Conservation (phyloP, 148 eudicot genomes). For the Rhododendron molle region DNA sequence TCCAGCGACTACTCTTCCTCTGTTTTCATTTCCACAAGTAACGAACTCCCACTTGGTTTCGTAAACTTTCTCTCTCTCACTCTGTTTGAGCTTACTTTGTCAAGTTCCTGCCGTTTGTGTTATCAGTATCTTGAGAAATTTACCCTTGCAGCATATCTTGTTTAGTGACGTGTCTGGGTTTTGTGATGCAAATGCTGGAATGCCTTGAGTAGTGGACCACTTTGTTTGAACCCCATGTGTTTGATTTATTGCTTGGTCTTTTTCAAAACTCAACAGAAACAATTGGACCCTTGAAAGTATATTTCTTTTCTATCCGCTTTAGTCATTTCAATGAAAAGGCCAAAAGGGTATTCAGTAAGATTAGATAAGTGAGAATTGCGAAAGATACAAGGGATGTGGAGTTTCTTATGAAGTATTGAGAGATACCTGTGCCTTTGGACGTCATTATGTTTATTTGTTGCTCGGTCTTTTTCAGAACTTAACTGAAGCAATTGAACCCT, state of each 20-base stretch:
- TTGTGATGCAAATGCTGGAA: background rate
- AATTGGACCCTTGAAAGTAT: background rate
- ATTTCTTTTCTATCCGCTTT: background rate
- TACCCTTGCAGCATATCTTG: background rate
- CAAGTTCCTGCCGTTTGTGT: background rate
- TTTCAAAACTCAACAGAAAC: background rate
- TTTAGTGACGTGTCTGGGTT: background rate
- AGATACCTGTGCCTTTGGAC: background rate
- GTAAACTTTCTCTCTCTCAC: background rate
- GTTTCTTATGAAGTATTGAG: background rate
- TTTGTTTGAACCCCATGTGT: conserved; percentile 16
- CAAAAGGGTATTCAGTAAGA: background rate
- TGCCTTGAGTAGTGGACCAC: background rate
- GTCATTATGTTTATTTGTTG: background rate
- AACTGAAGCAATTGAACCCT: background rate
- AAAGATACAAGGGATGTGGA: background rate
- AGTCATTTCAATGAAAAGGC: background rate
- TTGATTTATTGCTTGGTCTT: conserved; percentile 13
- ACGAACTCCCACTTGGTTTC: background rate
- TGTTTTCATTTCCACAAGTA: background rate
- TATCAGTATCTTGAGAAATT: background rate
- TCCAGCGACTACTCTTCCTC: background rate
- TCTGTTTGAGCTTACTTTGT: background rate
- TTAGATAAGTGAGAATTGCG: background rate
- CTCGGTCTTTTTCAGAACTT: background rate